Conservation (phyloP, 192 early-diverging fungal species). For the Umbelopsis ramanniana region DNA sequence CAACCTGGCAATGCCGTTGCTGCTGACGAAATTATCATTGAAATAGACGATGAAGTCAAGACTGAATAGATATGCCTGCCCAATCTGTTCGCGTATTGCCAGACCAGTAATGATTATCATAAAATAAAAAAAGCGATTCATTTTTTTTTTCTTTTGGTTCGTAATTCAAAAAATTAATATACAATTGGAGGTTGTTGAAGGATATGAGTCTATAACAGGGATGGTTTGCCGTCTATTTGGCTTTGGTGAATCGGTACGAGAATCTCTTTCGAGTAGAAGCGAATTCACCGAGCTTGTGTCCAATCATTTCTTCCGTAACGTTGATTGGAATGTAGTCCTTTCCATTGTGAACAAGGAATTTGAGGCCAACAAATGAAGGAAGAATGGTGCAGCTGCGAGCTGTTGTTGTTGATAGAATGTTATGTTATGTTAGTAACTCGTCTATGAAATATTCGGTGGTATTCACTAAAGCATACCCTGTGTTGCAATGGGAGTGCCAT, state of each 20-base stretch:
- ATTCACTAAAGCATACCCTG: constrained; percentile 32
- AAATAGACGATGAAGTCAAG: constrained; percentile 56
- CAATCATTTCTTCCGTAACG: constrained; percentile 93
- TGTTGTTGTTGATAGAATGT: constrained; percentile 40
- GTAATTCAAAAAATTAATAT: neutral
- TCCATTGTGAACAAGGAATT: constrained; percentile 94
- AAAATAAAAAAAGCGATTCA: neutral
- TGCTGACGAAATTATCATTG: constrained; percentile 78
- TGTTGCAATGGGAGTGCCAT: constrained; percentile 60
- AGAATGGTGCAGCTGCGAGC: constrained; percentile 88
- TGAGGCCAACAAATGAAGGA: constrained; percentile 85
- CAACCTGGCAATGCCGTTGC: constrained; percentile 73
- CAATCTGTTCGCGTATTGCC: too few species aligned
- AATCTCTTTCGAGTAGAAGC: constrained; percentile 87
- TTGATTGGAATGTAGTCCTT: constrained; percentile 84
- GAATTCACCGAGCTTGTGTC: constrained; percentile 94
- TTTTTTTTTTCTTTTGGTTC: neutral
- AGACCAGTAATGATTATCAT: neutral
- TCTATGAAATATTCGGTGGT: neutral
- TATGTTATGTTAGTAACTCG: neutral
- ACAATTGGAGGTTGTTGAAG: neutral
- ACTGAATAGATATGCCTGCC: neutral
- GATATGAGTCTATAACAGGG: neutral
- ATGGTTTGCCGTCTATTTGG: constrained; percentile 50
- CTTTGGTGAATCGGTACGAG: constrained; percentile 78